A percentile compares a stretch with the other conserved stretches of the same genome.
These are phyloP conservation scores for Primulina eburnea DNA, from an alignment of 257 asterid genomes.

Conservation along the genomic window DNA sequence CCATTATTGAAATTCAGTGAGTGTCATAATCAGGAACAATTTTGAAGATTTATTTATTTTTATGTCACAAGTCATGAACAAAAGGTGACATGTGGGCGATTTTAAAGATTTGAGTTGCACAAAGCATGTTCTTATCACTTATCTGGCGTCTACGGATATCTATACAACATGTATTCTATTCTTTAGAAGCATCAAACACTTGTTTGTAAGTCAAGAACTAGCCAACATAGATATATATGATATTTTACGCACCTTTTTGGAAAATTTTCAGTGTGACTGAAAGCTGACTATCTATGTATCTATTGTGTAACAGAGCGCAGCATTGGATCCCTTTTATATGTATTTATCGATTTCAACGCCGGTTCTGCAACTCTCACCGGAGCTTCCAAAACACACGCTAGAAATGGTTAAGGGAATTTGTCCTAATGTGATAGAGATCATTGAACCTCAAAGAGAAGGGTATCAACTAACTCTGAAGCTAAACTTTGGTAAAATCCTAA, in stretches of 20 bases:
- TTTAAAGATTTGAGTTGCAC: background rate
- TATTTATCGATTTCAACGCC: constrained; percentile 80
- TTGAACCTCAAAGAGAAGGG: constrained; percentile 66
- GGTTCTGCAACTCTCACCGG: constrained; percentile 45
- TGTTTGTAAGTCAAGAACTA: background rate
- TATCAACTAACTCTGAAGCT: constrained; percentile 71
- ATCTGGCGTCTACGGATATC: too few relatives aligned
- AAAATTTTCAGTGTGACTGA: background rate
- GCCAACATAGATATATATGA: background rate
- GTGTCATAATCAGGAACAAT: background rate
- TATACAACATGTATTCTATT: background rate
- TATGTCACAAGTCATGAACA: background rate
- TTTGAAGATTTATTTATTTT: background rate
- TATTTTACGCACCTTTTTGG: background rate
- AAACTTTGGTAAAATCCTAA: constrained; percentile 46
- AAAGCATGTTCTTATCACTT: too few relatives aligned
- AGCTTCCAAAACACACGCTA: constrained; percentile 52
- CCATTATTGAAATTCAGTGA: too few relatives aligned
- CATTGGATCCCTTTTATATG: constrained; percentile 50
- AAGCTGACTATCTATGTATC: constrained; percentile 11
- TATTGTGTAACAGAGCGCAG: constrained; percentile 47
- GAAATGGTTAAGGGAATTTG: constrained; percentile 59
- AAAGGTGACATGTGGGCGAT: too few relatives aligned
- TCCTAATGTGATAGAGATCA: constrained; percentile 55
- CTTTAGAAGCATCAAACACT: too few relatives aligned